phyloP scores from a whole-genome alignment of 78 protist species.

The Corallochytrium limacisporum region DNA sequence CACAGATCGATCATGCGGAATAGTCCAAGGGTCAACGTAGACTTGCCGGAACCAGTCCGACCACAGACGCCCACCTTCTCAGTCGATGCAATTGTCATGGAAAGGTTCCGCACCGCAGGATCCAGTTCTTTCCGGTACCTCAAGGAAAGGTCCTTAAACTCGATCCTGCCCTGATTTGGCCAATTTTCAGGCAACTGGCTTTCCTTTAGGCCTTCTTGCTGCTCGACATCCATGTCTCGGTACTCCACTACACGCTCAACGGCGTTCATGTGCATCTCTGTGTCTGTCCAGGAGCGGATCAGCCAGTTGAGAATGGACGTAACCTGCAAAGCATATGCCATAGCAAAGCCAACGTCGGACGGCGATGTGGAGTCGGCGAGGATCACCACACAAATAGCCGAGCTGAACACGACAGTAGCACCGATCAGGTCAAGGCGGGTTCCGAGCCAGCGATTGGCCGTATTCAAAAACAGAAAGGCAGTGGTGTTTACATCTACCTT shows the following conservation, averaged over 20 bases:
- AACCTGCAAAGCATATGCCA: conserved; percentile 9
- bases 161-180: too few species aligned
- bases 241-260: conserved; percentile 40
- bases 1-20: conserved; percentile 45
- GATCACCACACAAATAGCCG: not conserved
- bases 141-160: too few species aligned
- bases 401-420: not conserved
- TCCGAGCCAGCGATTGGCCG: not conserved
- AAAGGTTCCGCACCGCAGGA: too few species aligned
- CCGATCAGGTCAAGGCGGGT: not conserved
- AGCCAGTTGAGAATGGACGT: not conserved
- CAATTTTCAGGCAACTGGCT: too few species aligned
- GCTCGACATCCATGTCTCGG: not conserved
- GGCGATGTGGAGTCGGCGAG: not conserved
- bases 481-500: not conserved
- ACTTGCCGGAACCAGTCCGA: conserved; percentile 86
- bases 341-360: conserved; percentile 25
- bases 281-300: not conserved
- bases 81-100: too few species aligned
- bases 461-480: not conserved
- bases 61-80: conserved; percentile 81
- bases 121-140: too few species aligned
- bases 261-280: conserved; percentile 26
- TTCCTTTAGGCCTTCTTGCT: not conserved
- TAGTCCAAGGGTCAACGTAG: conserved; percentile 33